Base-by-base conservation (phyloP, 768 basidiomycete species). In the Calocybe indica region DNA sequence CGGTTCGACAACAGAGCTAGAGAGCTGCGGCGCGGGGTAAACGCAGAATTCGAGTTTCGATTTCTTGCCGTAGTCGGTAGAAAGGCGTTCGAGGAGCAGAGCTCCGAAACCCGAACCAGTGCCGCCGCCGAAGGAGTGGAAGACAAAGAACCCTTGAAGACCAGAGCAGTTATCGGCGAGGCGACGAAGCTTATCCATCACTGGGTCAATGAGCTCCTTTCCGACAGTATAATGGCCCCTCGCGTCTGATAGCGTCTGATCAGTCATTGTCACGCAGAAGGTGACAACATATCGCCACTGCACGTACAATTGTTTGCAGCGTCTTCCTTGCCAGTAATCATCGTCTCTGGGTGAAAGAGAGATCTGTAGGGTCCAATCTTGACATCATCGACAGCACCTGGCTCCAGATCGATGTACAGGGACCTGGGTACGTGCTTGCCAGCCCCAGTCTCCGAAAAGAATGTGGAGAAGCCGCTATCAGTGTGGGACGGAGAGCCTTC, bases 91-190 rank as follows among this genome's bases (percentile, higher is more conserved):
- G 51, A 98, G 82, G 52, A 99, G 79, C 58, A 99, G 87, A 50
- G 96, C 95, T 65, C 96, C 96, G 61, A 99, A 95, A 62, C 96
- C 96, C 52, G 96, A 99, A 61, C 96, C 96, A 64, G 96, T 98
- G 69, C 96, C 96, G 64, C 96, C 96, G 65, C 96, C 96, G 65
- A 99, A 98, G 13, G 96, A 98, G 75, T 98, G 96, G 83, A 98
- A 98, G 62, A 98, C 91, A 64, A 98, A 98, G 83, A 99, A 99
- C 60, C 96, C 96, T 72, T 99, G 96, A 39, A 99, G 84, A 64
- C 96, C 96, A 43, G 83, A 82, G 74, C 95, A 98, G 73, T 96
- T 96, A 72, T 99, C 96, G 44, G 94, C 91, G 53, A 99, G 83
- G 57, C 91, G 88, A 65, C 96, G 90, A 57, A 98, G 75, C 69